Base-by-base conservation (phyloP, 345 rosid species). In the Microthlaspi erraticum region DNA sequence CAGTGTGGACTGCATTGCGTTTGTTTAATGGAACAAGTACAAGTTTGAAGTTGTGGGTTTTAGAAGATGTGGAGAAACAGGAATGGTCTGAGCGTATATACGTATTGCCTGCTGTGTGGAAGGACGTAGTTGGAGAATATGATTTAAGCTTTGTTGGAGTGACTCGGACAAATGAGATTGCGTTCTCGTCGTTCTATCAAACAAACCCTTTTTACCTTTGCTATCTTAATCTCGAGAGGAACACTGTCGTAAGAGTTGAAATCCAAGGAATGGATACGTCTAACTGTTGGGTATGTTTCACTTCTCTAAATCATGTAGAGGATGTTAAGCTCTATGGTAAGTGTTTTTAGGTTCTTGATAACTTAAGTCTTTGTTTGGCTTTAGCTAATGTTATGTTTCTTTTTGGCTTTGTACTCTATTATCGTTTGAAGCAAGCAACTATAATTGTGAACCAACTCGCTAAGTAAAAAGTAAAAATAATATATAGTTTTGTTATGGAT, bases 231-330 rank as follows among this genome's bases (percentile, higher is more conserved):
- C 11, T 9, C 39, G 39, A 8, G 39, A 36, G 39, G 39, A 8
- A 9, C 39, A 36, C 39, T 36, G 1, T 36, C 39, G 39, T 36
- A 8, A 36, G 39, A 36, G 39, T 39, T 39, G 43, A 39, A 11
- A 39, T 39, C n/a, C n/a, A 11, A 39, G 43, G 43, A 36, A 36
- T 36, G 3, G 39, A 36, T 36, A 2, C 11, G 39, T 9, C 11
- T 36, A 2, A 7, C 1, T 34, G 8, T 2, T 34, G 2, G 0
- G 1, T 0, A 10, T 10, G 4, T 26, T 1, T 0, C 1, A 10
- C 43, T 6, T 39, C 1, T 12, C 14, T 39, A 39, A n/a, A 39
- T 14, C 43, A 39, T 39, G 14, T 39, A 4, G 43, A 39, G 43
- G 51, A 45, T 17, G 51, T 45, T 23, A 45, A 45, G 23, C 51